These are phyloP conservation scores for Aspergillus versicolor DNA, from an alignment of 2,329 filamentous ascomycete genomes.

Conservation along the genomic window DNA sequence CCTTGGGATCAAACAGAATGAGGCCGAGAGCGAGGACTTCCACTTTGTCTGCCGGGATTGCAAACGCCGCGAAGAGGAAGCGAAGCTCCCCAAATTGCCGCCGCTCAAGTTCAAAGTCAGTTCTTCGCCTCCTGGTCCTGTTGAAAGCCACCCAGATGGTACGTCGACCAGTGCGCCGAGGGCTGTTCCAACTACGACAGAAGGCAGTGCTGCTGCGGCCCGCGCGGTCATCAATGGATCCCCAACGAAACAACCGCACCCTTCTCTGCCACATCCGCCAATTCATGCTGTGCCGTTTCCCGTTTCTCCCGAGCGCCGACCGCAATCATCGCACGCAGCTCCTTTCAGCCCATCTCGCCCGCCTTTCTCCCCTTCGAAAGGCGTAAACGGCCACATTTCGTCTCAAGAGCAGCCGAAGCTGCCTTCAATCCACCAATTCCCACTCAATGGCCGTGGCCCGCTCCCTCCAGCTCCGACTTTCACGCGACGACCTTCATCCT, in stretches of 20 bases:
- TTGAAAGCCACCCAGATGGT: slow-evolving; percentile 19
- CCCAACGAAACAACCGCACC: slow-evolving; percentile 20
- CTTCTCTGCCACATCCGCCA: slow-evolving; percentile 12
- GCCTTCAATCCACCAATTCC: slow-evolving; percentile 29
- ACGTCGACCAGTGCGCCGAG: slow-evolving; percentile 10
- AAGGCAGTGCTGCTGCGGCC: slow-evolving; percentile 16
- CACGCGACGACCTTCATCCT: slow-evolving; percentile 41
- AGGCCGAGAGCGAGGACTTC: slow-evolving; percentile 83
- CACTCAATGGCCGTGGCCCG: slow-evolving; percentile 23
- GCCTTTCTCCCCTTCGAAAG: slow-evolving; percentile 35
- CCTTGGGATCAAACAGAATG: slow-evolving; percentile 72
- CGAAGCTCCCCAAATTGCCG: slow-evolving; percentile 61
- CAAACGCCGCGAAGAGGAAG: slow-evolving; percentile 64
- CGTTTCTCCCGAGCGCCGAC: slow-evolving; percentile 32
- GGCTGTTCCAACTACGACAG: slow-evolving; percentile 25
- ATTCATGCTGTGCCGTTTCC: slow-evolving; percentile 16
- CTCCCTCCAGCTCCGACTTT: slow-evolving; percentile 30
- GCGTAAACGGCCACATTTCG: slow-evolving; percentile 28
- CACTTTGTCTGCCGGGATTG: slow-evolving; percentile 82
- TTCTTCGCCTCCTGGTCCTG: slow-evolving; percentile 42
- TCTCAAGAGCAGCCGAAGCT: slow-evolving; percentile 26
- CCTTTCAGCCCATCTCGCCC: slow-evolving; percentile 29
- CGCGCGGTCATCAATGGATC: slow-evolving; percentile 21
- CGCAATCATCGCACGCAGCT: slow-evolving; percentile 23
- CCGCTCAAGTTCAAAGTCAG: slow-evolving; percentile 59